Evolutionary conservation across 345 rosid species (phyloP).

Genomic region (Linum tenue): DNA sequence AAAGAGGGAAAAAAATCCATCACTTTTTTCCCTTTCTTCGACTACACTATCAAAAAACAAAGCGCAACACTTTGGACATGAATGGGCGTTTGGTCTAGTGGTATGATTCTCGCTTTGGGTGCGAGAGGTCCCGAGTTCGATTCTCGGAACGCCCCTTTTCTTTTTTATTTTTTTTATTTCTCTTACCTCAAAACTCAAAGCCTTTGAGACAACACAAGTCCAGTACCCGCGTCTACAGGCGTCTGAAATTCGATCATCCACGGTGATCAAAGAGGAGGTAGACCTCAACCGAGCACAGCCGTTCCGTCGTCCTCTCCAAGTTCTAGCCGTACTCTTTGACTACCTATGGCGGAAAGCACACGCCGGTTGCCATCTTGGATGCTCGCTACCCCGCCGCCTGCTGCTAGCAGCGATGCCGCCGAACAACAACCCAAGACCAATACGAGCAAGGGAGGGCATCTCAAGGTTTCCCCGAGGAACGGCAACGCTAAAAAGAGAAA

Average conservation of each 20-base stretch:
- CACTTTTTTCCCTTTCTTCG: too few relatives aligned
- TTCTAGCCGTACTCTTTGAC: not conserved
- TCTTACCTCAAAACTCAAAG: not conserved
- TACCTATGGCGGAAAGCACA: not conserved
- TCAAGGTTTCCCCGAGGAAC: not conserved
- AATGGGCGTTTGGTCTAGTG: constrained; percentile 72
- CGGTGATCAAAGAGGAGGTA: too few relatives aligned
- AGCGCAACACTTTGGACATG: not conserved
- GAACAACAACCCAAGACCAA: not conserved
- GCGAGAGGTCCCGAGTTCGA: constrained; percentile 71
- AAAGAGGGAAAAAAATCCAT: too few relatives aligned
- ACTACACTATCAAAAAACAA: too few relatives aligned
- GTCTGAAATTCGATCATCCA: too few relatives aligned
- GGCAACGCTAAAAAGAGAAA: not conserved
- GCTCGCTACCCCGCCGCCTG: constrained; percentile 2
- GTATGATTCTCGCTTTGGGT: constrained; percentile 89
- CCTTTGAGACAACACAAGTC: too few relatives aligned
- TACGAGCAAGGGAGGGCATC: not conserved
- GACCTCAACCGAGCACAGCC: too few relatives aligned
- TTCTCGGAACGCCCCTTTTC: constrained; percentile 58
- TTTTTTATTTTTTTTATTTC: too few relatives aligned
- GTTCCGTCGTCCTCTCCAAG: too few relatives aligned
- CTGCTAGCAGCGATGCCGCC: constrained; percentile 3
- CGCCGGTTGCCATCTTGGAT: constrained; percentile 39
- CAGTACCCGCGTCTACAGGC: too few relatives aligned